Evolutionary conservation across 2,329 filamentous ascomycete species (phyloP).

Genomic region (Seiridium unicorne): DNA sequence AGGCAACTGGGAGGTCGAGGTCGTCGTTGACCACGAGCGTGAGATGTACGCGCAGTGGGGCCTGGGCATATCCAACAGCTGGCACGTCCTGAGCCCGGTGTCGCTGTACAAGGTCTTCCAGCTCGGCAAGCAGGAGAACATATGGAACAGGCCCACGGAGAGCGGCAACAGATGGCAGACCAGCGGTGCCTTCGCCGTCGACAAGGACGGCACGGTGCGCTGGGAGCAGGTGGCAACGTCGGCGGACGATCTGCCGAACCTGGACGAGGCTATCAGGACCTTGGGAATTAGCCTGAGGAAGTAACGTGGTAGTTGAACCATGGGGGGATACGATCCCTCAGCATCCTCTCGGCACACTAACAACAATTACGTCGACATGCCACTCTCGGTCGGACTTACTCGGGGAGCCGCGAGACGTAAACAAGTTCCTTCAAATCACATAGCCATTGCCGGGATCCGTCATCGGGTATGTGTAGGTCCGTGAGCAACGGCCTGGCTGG

Average conservation of each 20-base stretch:
- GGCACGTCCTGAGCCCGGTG: constrained; percentile 60
- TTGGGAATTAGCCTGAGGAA: constrained; percentile 7
- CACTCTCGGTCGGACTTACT: too few relatives aligned
- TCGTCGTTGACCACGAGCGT: constrained; percentile 60
- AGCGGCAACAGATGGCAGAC: constrained; percentile 70
- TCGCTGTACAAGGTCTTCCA: constrained; percentile 57
- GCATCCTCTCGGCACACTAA: too few relatives aligned
- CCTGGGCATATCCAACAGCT: constrained; percentile 57
- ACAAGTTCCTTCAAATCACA: too few relatives aligned
- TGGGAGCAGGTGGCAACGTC: constrained; percentile 46
- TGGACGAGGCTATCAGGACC: constrained; percentile 18
- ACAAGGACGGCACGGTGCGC: constrained; percentile 37
- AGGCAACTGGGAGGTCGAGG: constrained; percentile 54
- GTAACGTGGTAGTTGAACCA: too few relatives aligned
- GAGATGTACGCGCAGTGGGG: constrained; percentile 66
- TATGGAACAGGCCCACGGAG: constrained; percentile 64
- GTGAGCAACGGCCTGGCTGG: too few relatives aligned
- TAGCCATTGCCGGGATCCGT: too few relatives aligned
- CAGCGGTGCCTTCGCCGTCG: constrained; percentile 62
- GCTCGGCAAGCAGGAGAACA: constrained; percentile 60
- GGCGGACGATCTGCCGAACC: constrained; percentile 51
- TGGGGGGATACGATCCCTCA: too few relatives aligned
- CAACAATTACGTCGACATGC: too few relatives aligned
- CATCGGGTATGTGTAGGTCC: too few relatives aligned
- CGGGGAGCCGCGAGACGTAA: too few relatives aligned